phyloP scores from a whole-genome alignment of 768 basidiomycete species.

The Naganishia randhawae region DNA sequence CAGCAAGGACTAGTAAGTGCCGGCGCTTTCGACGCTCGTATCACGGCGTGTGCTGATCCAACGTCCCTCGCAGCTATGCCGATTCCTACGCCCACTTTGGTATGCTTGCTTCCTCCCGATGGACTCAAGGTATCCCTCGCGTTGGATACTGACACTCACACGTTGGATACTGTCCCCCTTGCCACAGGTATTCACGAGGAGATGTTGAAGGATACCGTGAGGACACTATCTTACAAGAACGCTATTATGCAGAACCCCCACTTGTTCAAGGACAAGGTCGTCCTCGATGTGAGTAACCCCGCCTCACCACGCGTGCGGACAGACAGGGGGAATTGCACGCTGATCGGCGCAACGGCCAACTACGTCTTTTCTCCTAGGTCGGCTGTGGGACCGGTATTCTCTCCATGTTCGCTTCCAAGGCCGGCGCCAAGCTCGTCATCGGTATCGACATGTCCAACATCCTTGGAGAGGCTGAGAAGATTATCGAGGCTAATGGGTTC shows the following conservation, averaged over 20 bases:
- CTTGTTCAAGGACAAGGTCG: slow-evolving; percentile 91
- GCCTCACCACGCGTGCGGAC: slow-evolving; percentile 22
- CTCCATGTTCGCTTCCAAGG: slow-evolving; percentile 96
- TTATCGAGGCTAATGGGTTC: slow-evolving; percentile 94
- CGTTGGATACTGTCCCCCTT: neutral
- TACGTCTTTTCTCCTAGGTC: slow-evolving; percentile 54
- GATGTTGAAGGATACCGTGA: slow-evolving; percentile 95
- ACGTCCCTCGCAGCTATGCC: slow-evolving; percentile 55
- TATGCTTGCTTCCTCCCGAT: slow-evolving; percentile 48
- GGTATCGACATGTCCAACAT: slow-evolving; percentile 99
- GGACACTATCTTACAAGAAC: slow-evolving; percentile 88
- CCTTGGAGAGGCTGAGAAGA: slow-evolving; percentile 96
- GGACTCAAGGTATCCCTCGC: no score
- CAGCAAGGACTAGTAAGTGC: slow-evolving; percentile 48
- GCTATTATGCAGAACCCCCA: slow-evolving; percentile 93
- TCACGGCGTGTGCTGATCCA: neutral
- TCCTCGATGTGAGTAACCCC: slow-evolving; percentile 62
- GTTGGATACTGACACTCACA: no score
- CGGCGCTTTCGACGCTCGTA: no score
- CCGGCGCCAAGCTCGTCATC: slow-evolving; percentile 88
- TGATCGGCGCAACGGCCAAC: neutral
- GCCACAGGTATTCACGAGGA: slow-evolving; percentile 89
- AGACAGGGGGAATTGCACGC: neutral
- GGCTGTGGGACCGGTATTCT: slow-evolving; percentile 98
- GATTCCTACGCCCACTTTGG: slow-evolving; percentile 96